A percentile compares a stretch with the other conserved stretches of the same genome.
Evolutionary conservation across 2,329 filamentous ascomycete species (phyloP).

Genomic region (Knoxdaviesia capensis): DNA sequence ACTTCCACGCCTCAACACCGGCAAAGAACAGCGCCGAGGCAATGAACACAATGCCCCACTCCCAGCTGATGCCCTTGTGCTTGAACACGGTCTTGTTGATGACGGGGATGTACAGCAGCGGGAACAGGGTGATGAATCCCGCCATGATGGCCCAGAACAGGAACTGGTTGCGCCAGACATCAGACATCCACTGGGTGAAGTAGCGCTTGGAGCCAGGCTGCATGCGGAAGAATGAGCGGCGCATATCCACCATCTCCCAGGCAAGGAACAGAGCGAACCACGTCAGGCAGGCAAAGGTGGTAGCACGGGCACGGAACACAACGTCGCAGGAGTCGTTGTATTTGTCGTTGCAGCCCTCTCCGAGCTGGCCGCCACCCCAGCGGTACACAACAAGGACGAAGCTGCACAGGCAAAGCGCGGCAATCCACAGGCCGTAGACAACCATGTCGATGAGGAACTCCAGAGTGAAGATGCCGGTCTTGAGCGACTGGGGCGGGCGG

Average conservation of each 20-base stretch:
- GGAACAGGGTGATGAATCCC: slow-evolving; percentile 27
- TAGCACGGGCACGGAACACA: slow-evolving; percentile 52
- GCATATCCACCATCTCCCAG: slow-evolving; percentile 59
- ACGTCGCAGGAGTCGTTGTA: slow-evolving; percentile 34
- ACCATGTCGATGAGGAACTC: slow-evolving; percentile 49
- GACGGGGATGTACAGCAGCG: slow-evolving; percentile 35
- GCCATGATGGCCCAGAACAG: slow-evolving; percentile 41
- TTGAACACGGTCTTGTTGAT: slow-evolving; percentile 39
- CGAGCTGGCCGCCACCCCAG: slow-evolving; percentile 39
- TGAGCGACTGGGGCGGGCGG: slow-evolving; percentile 43
- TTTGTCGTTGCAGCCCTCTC: slow-evolving; percentile 35
- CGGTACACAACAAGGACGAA: slow-evolving; percentile 46
- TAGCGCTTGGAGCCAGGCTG: slow-evolving; percentile 38
- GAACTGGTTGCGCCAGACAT: slow-evolving; percentile 55
- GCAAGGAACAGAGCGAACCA: slow-evolving; percentile 62
- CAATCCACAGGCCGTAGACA: slow-evolving; percentile 50
- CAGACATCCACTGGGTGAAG: slow-evolving; percentile 44
- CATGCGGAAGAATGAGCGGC: slow-evolving; percentile 58
- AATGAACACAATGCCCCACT: slow-evolving; percentile 40
- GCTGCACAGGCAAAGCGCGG: slow-evolving; percentile 37
- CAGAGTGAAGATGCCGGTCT: slow-evolving; percentile 41
- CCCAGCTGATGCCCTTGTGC: slow-evolving; percentile 39
- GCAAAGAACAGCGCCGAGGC: slow-evolving; percentile 32
- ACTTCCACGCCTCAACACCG: slow-evolving; percentile 40
- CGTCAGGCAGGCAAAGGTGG: slow-evolving; percentile 53